Evolutionary conservation across 1,284 basidiomycete genomes (phyloP).

Genomic region (Ceratobasidium sp.): DNA sequence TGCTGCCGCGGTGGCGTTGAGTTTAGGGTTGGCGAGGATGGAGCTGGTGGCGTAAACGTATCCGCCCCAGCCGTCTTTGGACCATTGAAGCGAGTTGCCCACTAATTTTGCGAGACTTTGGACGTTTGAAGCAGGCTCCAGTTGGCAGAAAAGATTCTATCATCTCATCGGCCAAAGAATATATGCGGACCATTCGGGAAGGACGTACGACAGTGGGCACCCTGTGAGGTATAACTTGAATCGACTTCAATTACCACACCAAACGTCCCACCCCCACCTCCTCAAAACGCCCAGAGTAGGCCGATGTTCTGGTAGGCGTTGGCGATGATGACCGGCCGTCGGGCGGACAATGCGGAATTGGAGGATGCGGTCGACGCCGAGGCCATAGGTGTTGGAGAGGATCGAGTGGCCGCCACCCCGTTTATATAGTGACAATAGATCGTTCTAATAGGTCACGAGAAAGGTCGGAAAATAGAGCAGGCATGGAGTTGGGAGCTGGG

Average conservation of each 20-base stretch:
- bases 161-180: no score
- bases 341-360: constrained; percentile 43
- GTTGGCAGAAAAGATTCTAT: constrained; percentile 8
- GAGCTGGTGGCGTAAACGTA: constrained; percentile 21
- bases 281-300: constrained; percentile 46
- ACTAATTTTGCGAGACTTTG: neutral
- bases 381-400: constrained; percentile 40
- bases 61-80: constrained; percentile 40
- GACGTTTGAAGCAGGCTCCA: neutral
- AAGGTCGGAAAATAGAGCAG: neutral
- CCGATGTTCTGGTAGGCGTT: constrained; percentile 54
- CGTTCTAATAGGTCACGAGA: no score
- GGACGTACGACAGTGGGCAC: constrained; percentile 15
- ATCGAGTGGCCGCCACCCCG: constrained; percentile 57
- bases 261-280: constrained; percentile 48
- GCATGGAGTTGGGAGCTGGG: neutral
- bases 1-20: constrained; percentile 5
- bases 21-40: constrained; percentile 16
- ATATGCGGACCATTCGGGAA: no score
- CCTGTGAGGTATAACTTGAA: constrained; percentile 11
- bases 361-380: constrained; percentile 42
- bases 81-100: constrained; percentile 13
- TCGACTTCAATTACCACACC: constrained; percentile 42
- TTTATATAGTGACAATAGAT: no score
- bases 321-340: constrained; percentile 22